phyloP scores from a whole-genome alignment of 306 rosid species.

The Quercus ilex region DNA sequence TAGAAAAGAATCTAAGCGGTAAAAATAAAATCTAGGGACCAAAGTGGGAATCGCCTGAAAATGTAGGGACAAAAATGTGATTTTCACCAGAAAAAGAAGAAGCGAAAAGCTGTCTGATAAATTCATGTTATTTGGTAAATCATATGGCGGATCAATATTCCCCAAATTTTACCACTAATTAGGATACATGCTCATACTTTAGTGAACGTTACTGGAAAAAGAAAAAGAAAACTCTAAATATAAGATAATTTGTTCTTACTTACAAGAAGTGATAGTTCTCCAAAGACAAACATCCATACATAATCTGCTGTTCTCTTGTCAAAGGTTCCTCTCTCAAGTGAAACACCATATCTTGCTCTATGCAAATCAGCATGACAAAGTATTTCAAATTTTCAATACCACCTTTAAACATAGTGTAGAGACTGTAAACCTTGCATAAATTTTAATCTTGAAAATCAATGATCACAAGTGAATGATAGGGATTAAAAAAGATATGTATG shows the following conservation, averaged over 20 bases:
- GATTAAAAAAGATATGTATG: not conserved
- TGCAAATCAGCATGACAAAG: not conserved
- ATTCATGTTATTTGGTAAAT: too few species aligned
- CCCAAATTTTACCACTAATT: too few species aligned
- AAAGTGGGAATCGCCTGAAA: too few species aligned
- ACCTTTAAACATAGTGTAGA: not conserved
- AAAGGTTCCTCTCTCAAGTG: constrained; percentile 70
- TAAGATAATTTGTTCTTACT: not conserved
- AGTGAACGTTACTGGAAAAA: too few species aligned
- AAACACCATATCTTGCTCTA: constrained; percentile 76
- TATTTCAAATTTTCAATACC: not conserved
- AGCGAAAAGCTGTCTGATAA: too few species aligned
- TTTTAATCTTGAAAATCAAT: not conserved
- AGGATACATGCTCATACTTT: too few species aligned
- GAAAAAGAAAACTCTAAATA: not conserved
- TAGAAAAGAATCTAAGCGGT: not conserved
- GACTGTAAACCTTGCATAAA: not conserved
- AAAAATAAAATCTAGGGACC: too few species aligned
- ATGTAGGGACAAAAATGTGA: too few species aligned
- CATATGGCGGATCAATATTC: too few species aligned
- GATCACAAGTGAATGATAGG: not conserved
- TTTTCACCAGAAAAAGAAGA: too few species aligned
- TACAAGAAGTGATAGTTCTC: constrained; percentile 75
- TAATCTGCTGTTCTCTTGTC: constrained; percentile 80
- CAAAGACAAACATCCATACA: constrained; percentile 69